Conservation (phyloP, 1,284 basidiomycete species). For the Rugosomyces carneus region DNA sequence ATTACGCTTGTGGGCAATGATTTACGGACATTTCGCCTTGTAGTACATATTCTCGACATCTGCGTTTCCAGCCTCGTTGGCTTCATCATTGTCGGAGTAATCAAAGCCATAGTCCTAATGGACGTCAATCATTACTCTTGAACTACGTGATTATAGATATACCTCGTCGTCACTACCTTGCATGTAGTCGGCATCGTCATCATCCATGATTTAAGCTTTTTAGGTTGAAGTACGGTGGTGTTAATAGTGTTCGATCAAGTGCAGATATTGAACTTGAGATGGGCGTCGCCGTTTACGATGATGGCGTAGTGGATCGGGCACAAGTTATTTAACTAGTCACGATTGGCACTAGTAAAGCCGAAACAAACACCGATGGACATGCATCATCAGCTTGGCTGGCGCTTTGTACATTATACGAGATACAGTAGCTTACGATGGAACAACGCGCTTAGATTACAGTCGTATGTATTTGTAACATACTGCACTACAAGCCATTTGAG, state of each 20-base stretch:
- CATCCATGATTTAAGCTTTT: constrained; percentile 55
- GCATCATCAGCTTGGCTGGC: too few relatives aligned
- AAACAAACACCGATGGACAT: neutral
- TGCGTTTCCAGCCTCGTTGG: constrained; percentile 72
- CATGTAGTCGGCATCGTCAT: constrained; percentile 88
- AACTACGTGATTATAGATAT: constrained; percentile 13
- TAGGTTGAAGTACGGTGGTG: constrained; percentile 2
- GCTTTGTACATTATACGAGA: too few relatives aligned
- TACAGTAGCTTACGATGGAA: too few relatives aligned
- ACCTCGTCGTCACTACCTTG: constrained; percentile 82
- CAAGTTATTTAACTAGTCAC: neutral
- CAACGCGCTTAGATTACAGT: too few relatives aligned
- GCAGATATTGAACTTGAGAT: neutral
- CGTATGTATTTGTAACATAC: too few relatives aligned
- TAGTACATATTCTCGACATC: constrained; percentile 99
- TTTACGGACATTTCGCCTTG: constrained; percentile 81
- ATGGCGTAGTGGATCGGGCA: neutral
- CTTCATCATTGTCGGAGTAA: constrained; percentile 90
- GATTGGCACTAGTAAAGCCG: neutral
- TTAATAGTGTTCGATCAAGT: constrained; percentile 3
- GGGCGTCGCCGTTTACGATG: neutral
- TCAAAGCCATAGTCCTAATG: constrained; percentile 92
- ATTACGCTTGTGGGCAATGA: neutral
- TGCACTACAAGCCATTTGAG: too few relatives aligned
- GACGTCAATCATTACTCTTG: constrained; percentile 12